Base-by-base conservation (phyloP, 2,329 filamentous ascomycete species). In the Aspergillus felis region DNA sequence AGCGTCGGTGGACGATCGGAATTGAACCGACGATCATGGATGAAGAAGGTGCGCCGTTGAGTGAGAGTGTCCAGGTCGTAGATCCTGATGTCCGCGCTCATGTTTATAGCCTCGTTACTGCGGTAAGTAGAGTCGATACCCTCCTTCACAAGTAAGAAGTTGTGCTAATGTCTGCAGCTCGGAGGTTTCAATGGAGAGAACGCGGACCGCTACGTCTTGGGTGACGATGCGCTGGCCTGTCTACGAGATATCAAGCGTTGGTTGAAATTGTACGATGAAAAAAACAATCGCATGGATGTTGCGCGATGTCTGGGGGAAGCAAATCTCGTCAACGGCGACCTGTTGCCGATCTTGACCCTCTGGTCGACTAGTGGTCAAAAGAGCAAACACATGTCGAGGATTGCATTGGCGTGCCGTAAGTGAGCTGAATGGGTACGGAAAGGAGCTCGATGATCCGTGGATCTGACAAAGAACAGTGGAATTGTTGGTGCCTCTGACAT, bases 161-260 rank as follows among this genome's bases (percentile, higher is more conserved):
- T 66, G 61, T 56, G 50, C 44, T 55, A 41, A 52, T 32, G 47
- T 29, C 48, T 46, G 49, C 61, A 96, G 91, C 87, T 97, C 62
- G 93, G 92, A 77, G 93, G 92, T 54, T 86, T 87, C 67, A 89
- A 89, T 66, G 81, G 86, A 53, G 89, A 91, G 64, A 87, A 93
- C 67, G 87, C 92, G 69, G 90, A 90, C 56, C 83, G 83, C 69
- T 99, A 99, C 74, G 83, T 91, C 47, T 86, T 97, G 38, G 94
- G 94, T 75, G 93, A 97, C 75, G 93, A 97, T 71, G 93, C 92
- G 12, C 81, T 96, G 59, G 90, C 94, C 57, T 94, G 92, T 69
- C 81, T 99, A 57, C 92, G 93, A 61, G 94, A 99, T 76, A 82
- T 99, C 55, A 93, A 94, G 71, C 88, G 89, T 84, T 99, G 94